Evolutionary conservation across 176 grass and related monocot species (phyloP).

Genomic region (Oryza punctata): DNA sequence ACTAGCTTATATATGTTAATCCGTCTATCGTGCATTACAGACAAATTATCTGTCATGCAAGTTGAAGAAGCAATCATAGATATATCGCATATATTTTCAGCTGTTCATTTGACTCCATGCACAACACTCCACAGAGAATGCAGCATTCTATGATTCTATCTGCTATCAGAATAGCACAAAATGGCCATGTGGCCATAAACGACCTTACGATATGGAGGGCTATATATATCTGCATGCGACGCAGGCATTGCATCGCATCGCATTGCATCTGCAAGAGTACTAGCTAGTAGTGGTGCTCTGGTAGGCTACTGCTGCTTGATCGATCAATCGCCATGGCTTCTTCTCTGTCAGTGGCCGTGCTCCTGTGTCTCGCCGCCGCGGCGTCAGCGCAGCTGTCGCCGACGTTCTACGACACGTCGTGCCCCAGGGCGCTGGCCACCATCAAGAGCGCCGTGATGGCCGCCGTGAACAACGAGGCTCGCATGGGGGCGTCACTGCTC

Average conservation of each 20-base stretch:
- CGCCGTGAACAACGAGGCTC: conserved; percentile 45
- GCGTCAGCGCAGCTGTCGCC: conserved; percentile 74
- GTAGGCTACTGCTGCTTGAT: neutral
- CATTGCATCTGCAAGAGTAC: neutral
- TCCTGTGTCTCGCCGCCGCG: conserved; percentile 24
- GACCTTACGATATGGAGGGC: neutral
- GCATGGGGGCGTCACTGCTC: conserved; percentile 78
- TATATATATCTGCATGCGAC: conserved; percentile 50
- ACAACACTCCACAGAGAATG: conserved; percentile 11
- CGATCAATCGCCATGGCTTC: conserved; percentile 24
- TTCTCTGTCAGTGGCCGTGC: conserved; percentile 3
- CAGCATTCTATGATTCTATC: neutral
- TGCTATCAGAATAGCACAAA: neutral
- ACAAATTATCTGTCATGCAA: neutral
- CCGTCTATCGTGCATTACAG: neutral
- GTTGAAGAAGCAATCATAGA: conserved; percentile 1
- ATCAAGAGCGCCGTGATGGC: conserved; percentile 59
- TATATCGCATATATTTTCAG: neutral
- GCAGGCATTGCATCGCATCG: conserved; percentile 5
- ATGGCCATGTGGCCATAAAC: neutral
- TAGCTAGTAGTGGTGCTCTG: too few species aligned
- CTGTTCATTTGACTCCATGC: neutral
- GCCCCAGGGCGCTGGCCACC: conserved; percentile 54
- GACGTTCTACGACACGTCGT: conserved; percentile 75
- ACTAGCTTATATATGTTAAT: neutral